phyloP scores from a whole-genome alignment of 2,329 filamentous ascomycete species.

The Trichoderma pleuroti region DNA sequence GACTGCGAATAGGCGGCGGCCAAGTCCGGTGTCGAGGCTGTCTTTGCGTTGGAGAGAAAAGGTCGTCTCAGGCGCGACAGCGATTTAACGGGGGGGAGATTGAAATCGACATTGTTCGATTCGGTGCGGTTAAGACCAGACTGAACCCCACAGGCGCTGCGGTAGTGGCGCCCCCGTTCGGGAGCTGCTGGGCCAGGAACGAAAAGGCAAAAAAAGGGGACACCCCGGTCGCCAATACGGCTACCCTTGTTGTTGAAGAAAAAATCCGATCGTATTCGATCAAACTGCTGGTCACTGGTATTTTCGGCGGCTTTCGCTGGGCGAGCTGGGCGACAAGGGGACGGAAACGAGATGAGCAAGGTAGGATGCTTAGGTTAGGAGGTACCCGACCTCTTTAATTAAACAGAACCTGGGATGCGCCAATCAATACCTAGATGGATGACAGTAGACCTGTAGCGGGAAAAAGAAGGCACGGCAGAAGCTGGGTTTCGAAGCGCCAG shows the following conservation, averaged over 20 bases:
- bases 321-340: conserved; percentile 1
- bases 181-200: neutral
- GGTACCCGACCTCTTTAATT: neutral
- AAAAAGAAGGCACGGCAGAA: neutral
- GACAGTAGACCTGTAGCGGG: neutral
- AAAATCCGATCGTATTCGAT: neutral
- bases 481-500: neutral
- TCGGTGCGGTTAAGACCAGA: neutral
- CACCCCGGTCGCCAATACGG: neutral
- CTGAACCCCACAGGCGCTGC: neutral
- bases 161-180: neutral
- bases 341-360: neutral
- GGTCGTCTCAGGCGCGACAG: conserved; percentile 42
- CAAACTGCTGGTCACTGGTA: neutral
- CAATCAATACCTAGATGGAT: neutral
- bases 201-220: neutral
- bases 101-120: neutral
- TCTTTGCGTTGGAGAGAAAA: conserved; percentile 31
- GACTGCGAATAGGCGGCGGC: conserved; percentile 51
- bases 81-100: conserved; percentile 14
- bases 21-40: conserved; percentile 58
- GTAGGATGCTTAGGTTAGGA: neutral
- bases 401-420: neutral
- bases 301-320: neutral
- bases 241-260: neutral